Evolutionary conservation across 2,329 filamentous ascomycete species (phyloP), one percentile per base, ranked within the genome.

Genomic region (Exophiala bonariae): DNA sequence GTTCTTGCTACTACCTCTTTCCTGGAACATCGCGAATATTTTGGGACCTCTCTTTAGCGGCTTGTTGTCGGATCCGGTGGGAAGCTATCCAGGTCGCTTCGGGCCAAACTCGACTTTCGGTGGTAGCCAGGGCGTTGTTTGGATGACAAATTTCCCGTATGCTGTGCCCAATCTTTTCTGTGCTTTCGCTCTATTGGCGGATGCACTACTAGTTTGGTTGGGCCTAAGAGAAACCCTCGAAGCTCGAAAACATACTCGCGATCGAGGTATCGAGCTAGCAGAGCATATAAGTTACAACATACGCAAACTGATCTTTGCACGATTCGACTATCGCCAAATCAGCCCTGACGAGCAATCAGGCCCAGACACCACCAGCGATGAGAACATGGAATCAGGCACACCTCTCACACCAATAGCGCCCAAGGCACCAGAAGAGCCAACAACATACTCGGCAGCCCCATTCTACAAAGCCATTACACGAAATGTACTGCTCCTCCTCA

Each of bases 121-220:
- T 3, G 79, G 79, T 8, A 66, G 72, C 33, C 43, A 71, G 33
- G 81, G 80, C 0, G 82, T 81, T 1, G 63, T 75, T 37, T 86
- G 85, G 81, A 75, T 86, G 63, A 73, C 68, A 18, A 68, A 65
- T 35, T 87, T 80, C 61, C 85, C 85, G 0, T 88, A 85, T 63
- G 82, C 84, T 1, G 67, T 87, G 40, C 85, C 85, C 0, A 87
- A 85, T 61, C 64, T 88, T 3, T 73, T 85, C 38, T 86, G 83
- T 59, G 78, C 80, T 4, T 52, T 76, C 2, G 81, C 85, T 51
- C 69, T 88, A 14, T 60, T 76, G 1, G 61, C 73, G 3, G 79
- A 80, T 3, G 78, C 80, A 0, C 55, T 74, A 9, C 67, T 76
- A 11, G 76, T 85, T n/a, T 71, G 80, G 39, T 69, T 86, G 23